These are phyloP conservation scores for Eucalyptus curtisii DNA, from an alignment of 345 rosid species.

Conservation along the genomic window DNA sequence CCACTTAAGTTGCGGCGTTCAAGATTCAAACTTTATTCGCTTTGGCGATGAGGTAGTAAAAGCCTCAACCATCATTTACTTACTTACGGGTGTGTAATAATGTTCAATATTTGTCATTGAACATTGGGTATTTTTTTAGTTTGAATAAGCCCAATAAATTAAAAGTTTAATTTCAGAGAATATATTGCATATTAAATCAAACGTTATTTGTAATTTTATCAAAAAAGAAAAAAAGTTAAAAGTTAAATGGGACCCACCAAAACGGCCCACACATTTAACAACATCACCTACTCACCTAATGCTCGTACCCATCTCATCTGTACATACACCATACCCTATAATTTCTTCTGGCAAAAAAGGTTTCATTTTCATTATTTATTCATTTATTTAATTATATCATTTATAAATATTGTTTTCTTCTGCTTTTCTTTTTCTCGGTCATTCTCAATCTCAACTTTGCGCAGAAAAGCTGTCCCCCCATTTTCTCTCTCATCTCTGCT, in stretches of 20 bases:
- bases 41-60: too few species aligned
- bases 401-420: background rate
- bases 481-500: background rate
- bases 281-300: background rate
- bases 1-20: too few species aligned
- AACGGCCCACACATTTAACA: background rate
- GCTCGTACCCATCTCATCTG: background rate
- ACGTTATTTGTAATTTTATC: too few species aligned
- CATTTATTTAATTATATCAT: background rate
- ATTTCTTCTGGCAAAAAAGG: background rate
- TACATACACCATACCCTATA: background rate
- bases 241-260: background rate
- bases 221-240: too few species aligned
- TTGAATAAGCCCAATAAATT: too few species aligned
- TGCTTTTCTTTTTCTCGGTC: background rate
- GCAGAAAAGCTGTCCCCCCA: background rate
- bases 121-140: too few species aligned
- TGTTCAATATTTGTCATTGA: too few species aligned
- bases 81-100: too few species aligned
- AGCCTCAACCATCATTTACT: too few species aligned
- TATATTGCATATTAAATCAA: too few species aligned
- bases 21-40: too few species aligned
- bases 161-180: too few species aligned
- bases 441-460: background rate
- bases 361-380: background rate